Evolutionary conservation across 495 filamentous ascomycete species (phyloP).

Genomic region (Cryomyces antarcticus): DNA sequence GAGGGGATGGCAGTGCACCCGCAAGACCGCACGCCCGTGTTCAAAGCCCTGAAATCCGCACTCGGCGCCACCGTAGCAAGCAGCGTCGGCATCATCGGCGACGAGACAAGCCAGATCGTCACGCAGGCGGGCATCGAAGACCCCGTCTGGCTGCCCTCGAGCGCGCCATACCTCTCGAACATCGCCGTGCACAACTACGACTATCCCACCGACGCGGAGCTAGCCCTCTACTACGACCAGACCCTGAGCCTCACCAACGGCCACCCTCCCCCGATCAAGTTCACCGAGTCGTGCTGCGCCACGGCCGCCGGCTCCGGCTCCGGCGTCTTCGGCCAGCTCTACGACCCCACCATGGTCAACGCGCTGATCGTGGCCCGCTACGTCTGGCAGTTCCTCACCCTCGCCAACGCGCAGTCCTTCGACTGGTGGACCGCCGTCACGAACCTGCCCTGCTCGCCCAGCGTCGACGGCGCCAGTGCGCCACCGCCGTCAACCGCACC

Average conservation of each 20-base stretch:
- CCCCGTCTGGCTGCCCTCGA: conserved; percentile 2
- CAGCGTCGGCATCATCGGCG: conserved; percentile 3
- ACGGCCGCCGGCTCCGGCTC: conserved; percentile 3
- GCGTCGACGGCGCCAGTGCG: conserved; percentile 2
- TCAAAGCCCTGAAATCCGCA: not conserved
- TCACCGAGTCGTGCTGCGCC: conserved; percentile 6
- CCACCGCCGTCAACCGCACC: conserved; percentile 4
- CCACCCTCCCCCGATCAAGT: conserved; percentile 2
- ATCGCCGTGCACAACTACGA: conserved; percentile 7
- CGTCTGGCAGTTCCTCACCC: conserved; percentile 7
- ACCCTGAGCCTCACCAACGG: not conserved
- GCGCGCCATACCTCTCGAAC: not conserved
- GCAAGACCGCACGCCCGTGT: not conserved
- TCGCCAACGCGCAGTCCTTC: conserved; percentile 4
- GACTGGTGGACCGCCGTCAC: conserved; percentile 8
- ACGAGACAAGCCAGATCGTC: conserved; percentile 4
- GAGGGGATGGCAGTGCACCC: conserved; percentile 6
- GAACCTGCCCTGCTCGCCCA: conserved; percentile 5
- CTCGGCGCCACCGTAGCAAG: not conserved
- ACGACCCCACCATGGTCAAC: conserved; percentile 8
- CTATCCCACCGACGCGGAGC: conserved; percentile 1
- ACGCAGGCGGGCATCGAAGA: conserved; percentile 3
- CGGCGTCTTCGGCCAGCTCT: conserved; percentile 4
- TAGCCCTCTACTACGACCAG: not conserved
- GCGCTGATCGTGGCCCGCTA: conserved; percentile 6